phyloP scores from a whole-genome alignment of 2,329 filamentous ascomycete species.

The Fusarium sarcochroum region DNA sequence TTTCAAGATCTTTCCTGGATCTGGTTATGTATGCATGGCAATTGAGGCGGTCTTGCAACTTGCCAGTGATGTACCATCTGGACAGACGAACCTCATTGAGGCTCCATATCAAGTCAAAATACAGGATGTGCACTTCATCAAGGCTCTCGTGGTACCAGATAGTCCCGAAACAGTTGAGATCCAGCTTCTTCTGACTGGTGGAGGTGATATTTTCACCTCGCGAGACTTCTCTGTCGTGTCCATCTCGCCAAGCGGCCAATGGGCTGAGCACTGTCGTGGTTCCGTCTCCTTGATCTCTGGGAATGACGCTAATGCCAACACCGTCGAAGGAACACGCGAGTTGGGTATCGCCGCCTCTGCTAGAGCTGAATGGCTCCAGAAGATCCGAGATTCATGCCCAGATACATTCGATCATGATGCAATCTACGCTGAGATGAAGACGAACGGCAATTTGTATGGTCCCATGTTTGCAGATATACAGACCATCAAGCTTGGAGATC shows the following conservation, averaged over 20 bases:
- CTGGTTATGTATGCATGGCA: constrained; percentile 54
- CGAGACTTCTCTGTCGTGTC: constrained; percentile 13
- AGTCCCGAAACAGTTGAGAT: background rate
- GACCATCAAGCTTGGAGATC: constrained; percentile 11
- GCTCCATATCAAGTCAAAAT: constrained; percentile 3
- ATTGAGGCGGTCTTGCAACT: constrained; percentile 40
- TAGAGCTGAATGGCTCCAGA: constrained; percentile 18
- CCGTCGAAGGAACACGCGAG: constrained; percentile 28
- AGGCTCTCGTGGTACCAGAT: background rate
- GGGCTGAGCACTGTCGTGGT: constrained; percentile 23
- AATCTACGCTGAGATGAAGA: constrained; percentile 21
- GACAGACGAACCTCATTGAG: background rate
- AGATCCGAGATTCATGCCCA: constrained; percentile 22
- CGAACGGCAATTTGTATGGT: constrained; percentile 30
- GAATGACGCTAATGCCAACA: constrained; percentile 14
- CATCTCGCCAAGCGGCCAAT: constrained; percentile 17
- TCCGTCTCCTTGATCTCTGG: constrained; percentile 22
- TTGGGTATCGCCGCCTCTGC: constrained; percentile 1
- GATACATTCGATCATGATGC: background rate
- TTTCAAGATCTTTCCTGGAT: constrained; percentile 58
- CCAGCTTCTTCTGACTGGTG: background rate
- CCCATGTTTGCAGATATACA: constrained; percentile 22
- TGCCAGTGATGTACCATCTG: background rate
- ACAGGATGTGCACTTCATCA: constrained; percentile 4
- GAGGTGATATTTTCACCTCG: background rate